Conservation (phyloP, 2,329 filamentous ascomycete genomes). For the Pyricularia sp. region DNA sequence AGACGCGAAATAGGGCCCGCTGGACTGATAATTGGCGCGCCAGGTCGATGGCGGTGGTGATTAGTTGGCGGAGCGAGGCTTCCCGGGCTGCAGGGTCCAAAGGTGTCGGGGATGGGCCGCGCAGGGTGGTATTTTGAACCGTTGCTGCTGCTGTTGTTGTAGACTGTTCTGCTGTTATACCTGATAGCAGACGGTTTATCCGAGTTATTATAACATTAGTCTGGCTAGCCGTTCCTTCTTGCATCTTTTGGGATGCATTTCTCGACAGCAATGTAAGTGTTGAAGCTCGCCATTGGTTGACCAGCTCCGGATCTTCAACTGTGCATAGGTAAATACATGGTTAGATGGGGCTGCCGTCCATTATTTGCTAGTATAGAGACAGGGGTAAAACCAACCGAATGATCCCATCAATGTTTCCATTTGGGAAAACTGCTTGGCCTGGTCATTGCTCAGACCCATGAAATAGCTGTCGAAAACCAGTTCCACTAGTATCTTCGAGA, state of each 20-base stretch:
- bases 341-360: conserved; percentile 1
- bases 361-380: not conserved
- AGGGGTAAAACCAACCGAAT: conserved; percentile 24
- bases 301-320: conserved; percentile 19
- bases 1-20: conserved; percentile 46
- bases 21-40: conserved; percentile 47
- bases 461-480: conserved; percentile 54
- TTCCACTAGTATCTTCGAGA: conserved; percentile 51
- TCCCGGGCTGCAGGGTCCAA: conserved; percentile 32
- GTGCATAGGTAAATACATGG: conserved; percentile 39
- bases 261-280: conserved; percentile 51
- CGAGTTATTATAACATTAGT: conserved; percentile 33
- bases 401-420: conserved; percentile 35
- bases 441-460: conserved; percentile 48
- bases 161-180: not conserved
- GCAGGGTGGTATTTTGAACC: not conserved
- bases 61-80: conserved; percentile 40
- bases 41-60: conserved; percentile 44
- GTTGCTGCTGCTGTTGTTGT: conserved; percentile 10
- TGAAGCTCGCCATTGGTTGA: conserved; percentile 59
- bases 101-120: not conserved
- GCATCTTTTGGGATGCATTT: conserved; percentile 36
- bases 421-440: conserved; percentile 38
- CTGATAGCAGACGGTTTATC: conserved; percentile 35
- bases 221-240: conserved; percentile 31